Evolutionary conservation across 2,329 filamentous ascomycete species (phyloP), one percentile per base, ranked within the genome.

Genomic region (Acrodontium crateriforme): DNA sequence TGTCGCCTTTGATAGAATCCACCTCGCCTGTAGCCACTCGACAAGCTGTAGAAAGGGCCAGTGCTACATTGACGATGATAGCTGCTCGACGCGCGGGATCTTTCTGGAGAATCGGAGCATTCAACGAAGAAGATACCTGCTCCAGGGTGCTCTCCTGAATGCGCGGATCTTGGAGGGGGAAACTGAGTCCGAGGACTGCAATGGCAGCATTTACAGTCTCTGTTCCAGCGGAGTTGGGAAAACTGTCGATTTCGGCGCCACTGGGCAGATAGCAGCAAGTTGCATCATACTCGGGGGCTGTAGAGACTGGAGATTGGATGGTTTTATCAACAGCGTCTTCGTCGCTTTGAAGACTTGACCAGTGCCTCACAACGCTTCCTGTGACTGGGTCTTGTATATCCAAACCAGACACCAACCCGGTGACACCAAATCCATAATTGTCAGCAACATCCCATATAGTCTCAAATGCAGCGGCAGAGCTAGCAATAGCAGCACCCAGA

Each of bases 111-210:
- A 71, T 73, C 1, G 74, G 72, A 2, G 84, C 79, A 1, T 82
- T 78, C 14, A 92, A 64, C 45, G 91, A 92, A 1, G 82, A 78
- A n/a, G 89, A 63, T 46, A 95, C 76, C 49, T 98, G 89, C 53
- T 98, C 89, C 7, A 98, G 61, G 25, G 92, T 82, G 47, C 87
- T 94, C 53, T 98, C 89, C 47, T 98, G 89, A 3, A 98, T 81
- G 47, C 87, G 93, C 3, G 82, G 68, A 0, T 81, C 78, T 24
- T 92, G 91, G 7, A 94, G 62, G 3, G 89, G 85, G 32, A 98
- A 75, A 20, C 83, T 80, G 29, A 92, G 81, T 2, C 85, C 83
- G 50, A 98, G 98, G 0, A 95, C 63, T 37, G 89, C 78, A 31
- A 98, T 91, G 1, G 89, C 85, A 46, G 87, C 74, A 48, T 98